A percentile compares a stretch with the other conserved stretches of the same genome.
Conservation (phyloP, 257 asterid species). For the Nicotiana noctiflora region DNA sequence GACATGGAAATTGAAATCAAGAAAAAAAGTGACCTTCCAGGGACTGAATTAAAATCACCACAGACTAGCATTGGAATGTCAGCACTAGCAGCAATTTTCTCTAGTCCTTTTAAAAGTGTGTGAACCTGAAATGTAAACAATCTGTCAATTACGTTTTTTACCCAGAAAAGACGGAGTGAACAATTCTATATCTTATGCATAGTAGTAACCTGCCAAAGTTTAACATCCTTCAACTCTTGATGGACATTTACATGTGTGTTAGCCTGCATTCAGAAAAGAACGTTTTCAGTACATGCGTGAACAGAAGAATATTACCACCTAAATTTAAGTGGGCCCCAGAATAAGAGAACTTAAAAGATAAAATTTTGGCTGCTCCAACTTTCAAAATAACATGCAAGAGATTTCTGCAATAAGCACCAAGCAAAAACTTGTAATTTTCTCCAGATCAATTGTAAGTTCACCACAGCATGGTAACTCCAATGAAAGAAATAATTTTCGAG, state of each 20-base stretch:
- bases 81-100: conserved; percentile 89
- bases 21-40: conserved; percentile 65
- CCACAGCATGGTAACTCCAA: background rate
- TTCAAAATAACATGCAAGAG: background rate
- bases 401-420: background rate
- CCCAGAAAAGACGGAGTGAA: background rate
- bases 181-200: background rate
- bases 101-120: conserved; percentile 87
- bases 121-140: conserved; percentile 51
- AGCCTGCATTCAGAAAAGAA: conserved; percentile 51
- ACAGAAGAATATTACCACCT: background rate
- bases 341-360: background rate
- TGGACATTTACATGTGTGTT: conserved; percentile 87
- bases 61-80: conserved; percentile 95
- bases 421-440: background rate
- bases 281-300: background rate
- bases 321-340: background rate
- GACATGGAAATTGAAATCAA: background rate
- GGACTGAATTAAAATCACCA: conserved; percentile 89
- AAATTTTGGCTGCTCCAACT: background rate
- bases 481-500: background rate
- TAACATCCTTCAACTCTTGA: conserved; percentile 88
- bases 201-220: conserved; percentile 89
- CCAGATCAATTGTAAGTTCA: background rate
- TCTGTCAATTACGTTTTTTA: conserved; percentile 7